Evolutionary conservation across 2,329 filamentous ascomycete genomes (phyloP).

Genomic region (Hypoxylon sp.): DNA sequence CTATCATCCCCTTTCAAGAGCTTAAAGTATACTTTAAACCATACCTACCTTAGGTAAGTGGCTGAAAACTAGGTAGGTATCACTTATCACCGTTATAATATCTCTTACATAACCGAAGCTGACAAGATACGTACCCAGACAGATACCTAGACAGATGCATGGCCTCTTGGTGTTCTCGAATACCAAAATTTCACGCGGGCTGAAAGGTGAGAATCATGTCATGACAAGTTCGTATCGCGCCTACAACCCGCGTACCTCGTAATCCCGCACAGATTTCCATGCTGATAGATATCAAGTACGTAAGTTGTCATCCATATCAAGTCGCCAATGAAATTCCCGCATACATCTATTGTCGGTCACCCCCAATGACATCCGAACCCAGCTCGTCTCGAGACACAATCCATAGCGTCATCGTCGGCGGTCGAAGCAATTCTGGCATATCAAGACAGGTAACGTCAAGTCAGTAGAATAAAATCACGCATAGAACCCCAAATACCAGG

Average conservation of each 20-base stretch:
- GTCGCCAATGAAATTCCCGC: constrained; percentile 25
- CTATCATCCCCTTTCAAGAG: neutral
- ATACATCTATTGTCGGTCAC: neutral
- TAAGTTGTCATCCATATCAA: constrained; percentile 11
- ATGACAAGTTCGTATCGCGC: constrained; percentile 10
- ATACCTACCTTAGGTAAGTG: too few species aligned
- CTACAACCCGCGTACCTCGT: constrained; percentile 6
- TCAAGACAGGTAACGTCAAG: neutral
- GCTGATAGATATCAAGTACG: constrained; percentile 1
- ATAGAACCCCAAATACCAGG: neutral
- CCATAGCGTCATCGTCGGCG: constrained; percentile 5
- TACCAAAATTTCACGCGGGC: neutral
- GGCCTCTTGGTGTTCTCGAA: too few species aligned
- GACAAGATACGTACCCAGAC: neutral
- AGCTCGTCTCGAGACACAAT: neutral
- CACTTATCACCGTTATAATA: neutral
- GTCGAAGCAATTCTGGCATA: neutral
- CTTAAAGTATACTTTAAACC: too few species aligned
- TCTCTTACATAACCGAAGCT: neutral
- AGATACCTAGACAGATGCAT: too few species aligned
- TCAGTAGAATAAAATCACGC: neutral
- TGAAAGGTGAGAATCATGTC: neutral
- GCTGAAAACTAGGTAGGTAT: too few species aligned
- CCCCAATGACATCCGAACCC: constrained; percentile 4
- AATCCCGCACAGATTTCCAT: constrained; percentile 1